These are phyloP conservation scores for Conticribra weissflogii DNA, from an alignment of 108 stramenopile species.

Conservation along the genomic window DNA sequence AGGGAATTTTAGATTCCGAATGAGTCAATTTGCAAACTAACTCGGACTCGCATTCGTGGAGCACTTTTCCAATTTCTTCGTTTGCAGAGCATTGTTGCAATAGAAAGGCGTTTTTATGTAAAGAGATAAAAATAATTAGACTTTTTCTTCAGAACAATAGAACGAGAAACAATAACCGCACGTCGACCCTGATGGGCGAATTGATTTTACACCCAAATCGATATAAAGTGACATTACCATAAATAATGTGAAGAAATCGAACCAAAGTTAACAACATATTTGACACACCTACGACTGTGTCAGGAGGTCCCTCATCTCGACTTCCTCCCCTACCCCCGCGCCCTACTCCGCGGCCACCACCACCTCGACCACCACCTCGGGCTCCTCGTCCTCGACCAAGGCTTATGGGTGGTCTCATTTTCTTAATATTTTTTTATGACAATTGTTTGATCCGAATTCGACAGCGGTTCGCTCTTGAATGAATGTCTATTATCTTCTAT, in stretches of 20 bases:
- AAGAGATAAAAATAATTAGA: no score
- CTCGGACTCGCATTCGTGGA: constrained; percentile 88
- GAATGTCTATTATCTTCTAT: no score
- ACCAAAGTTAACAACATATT: background rate
- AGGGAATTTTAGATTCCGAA: constrained; percentile 86
- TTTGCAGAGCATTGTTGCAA: no score
- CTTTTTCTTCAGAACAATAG: no score
- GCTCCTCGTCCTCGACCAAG: constrained; percentile 33
- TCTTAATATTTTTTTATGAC: background rate
- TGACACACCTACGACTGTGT: constrained; percentile 73
- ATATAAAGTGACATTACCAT: no score
- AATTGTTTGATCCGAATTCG: no score
- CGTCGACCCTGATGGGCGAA: no score
- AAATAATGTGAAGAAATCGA: background rate
- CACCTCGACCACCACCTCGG: constrained; percentile 32
- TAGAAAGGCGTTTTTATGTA: no score
- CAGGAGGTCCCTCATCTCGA: constrained; percentile 86
- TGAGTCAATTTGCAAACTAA: constrained; percentile 78
- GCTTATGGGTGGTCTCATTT: constrained; percentile 22
- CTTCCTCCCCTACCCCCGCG: constrained; percentile 34
- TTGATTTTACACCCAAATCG: no score
- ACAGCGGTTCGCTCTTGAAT: no score
- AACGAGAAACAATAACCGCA: no score
- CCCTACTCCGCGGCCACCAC: constrained; percentile 28
- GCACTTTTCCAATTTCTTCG: constrained; percentile 75